Conservation (phyloP, 2,329 filamentous ascomycete genomes). For the Immersiporthe knoxdaviesiana region DNA sequence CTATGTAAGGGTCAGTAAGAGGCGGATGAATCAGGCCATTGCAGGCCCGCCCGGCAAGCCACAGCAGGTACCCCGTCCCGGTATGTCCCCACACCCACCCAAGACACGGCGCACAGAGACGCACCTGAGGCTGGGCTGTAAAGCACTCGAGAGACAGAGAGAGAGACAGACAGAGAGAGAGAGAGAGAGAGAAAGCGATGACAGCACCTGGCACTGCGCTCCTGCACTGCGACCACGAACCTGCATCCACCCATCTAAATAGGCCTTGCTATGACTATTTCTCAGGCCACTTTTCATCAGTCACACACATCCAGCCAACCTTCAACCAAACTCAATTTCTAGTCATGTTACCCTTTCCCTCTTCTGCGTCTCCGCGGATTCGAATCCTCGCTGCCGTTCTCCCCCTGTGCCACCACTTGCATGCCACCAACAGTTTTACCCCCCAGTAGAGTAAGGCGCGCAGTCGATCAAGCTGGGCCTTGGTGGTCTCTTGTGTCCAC, state of each 20-base stretch:
- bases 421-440: neutral
- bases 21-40: neutral
- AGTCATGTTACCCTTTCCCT: slow-evolving; percentile 5
- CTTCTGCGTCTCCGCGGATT: neutral
- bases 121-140: neutral
- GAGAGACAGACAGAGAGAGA: too few species aligned
- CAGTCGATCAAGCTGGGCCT: slow-evolving; percentile 1
- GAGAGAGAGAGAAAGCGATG: too few species aligned
- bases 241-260: neutral
- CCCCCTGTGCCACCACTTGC: neutral
- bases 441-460: neutral
- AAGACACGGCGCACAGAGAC: neutral
- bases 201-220: slow-evolving; percentile 2
- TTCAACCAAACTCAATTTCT: slow-evolving; percentile 3
- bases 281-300: slow-evolving; percentile 2
- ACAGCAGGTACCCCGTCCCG: neutral
- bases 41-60: slow-evolving; percentile 3
- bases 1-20: neutral
- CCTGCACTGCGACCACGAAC: slow-evolving; percentile 6
- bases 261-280: slow-evolving; percentile 6
- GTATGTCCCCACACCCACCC: neutral
- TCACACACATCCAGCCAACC: slow-evolving; percentile 8
- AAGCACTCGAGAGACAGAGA: neutral
- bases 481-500: neutral
- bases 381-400: neutral